Conservation (phyloP, 1,284 basidiomycete species). For the Phylloporus sp. region DNA sequence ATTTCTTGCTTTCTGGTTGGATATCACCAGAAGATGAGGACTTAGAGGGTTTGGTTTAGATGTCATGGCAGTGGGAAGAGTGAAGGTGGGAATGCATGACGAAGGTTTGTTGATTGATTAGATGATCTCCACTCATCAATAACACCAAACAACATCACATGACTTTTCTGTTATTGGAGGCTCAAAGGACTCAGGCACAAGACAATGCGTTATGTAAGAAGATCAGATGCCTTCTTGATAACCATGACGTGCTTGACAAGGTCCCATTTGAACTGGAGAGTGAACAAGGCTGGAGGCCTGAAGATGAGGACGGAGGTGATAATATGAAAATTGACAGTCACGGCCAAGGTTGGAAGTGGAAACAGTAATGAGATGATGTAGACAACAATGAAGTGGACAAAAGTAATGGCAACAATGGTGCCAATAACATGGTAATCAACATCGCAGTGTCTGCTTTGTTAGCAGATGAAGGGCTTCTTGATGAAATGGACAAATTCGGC, state of each 20-base stretch:
- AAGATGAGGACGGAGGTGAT: background rate
- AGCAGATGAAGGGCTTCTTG: background rate
- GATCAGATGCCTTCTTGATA: background rate
- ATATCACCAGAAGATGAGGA: no score
- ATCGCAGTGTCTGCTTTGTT: background rate
- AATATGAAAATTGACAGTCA: background rate
- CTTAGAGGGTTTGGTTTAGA: no score
- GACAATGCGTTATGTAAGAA: background rate
- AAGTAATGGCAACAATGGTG: no score
- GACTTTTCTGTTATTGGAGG: no score
- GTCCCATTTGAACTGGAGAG: background rate
- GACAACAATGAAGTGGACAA: background rate
- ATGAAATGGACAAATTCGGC: conserved; percentile 1
- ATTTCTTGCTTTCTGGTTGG: no score
- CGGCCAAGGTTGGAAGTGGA: background rate
- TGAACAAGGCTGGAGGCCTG: background rate
- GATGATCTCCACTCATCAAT: no score
- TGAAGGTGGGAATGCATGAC: no score
- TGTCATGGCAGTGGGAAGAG: no score
- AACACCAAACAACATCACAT: no score
- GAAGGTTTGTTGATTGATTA: no score
- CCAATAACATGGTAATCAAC: no score
- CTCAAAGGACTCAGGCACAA: conserved; percentile 4
- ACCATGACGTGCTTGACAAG: background rate
- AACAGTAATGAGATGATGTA: background rate